Evolutionary conservation across 2,329 filamentous ascomycete genomes (phyloP), one percentile per base, ranked within the genome.

Genomic region (Fragosphaeria purpurea): DNA sequence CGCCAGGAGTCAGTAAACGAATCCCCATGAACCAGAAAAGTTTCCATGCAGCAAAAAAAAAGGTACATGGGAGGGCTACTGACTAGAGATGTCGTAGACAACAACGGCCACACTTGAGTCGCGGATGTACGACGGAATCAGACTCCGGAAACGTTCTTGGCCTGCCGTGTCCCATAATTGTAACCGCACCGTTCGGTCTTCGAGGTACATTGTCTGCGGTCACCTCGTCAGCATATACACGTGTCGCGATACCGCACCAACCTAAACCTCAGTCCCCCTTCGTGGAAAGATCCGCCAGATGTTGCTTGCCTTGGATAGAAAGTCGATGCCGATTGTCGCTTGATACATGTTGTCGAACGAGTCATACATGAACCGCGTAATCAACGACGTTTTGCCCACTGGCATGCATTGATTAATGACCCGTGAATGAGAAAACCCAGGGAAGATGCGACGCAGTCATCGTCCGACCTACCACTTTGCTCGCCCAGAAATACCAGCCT

Each of bases 291-390:
- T 13, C 39, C 10, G 12, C 39, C 31, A 39, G 22, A 30, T 38
- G 8, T 8, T 6, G 47, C 60, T 67, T 75, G 87, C 88, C 85
- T 98, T 98, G 64, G 90, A 96, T 59, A 98, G 81, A 67, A 98
- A 98, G 72, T 98, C 93, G 73, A 98, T 98, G 64, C 93, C 93
- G 65, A 98, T 97, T 40, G 93, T 98, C 52, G 93, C 93, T 72
- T 98, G 93, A 74, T 98, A 98, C 77, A 91, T 97, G 73, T 95
- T 96, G 76, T 98, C 93, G 76, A 98, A 98, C 45, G 93, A 97
- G 71, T 98, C 93, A 77, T 98, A 98, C 93, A 98, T 98, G 77
- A 98, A 98, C 58, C 93, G 85, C 59, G 93, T 98, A 68, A 98
- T 98, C 62, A 98, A 74, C 55, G 93, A 98, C 35, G 93, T 98